Evolutionary conservation across 1,284 basidiomycete species (phyloP).

Genomic region (Rhodotorula sp.): DNA sequence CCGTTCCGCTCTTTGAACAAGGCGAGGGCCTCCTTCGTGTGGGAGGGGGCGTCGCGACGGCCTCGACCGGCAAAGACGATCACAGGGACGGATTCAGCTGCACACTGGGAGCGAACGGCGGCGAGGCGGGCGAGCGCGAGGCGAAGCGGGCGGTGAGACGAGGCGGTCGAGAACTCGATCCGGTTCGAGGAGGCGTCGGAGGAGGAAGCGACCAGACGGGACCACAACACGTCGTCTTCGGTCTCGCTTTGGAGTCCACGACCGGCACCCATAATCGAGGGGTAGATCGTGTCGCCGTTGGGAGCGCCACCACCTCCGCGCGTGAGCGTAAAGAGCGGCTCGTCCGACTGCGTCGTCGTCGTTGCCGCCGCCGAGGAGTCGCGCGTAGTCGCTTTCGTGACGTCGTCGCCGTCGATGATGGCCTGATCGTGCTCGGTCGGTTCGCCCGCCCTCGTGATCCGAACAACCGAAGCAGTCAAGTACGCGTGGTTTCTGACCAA

Average conservation of each 20-base stretch:
- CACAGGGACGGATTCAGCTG: slow-evolving; percentile 48
- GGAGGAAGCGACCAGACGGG: slow-evolving; percentile 30
- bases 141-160: slow-evolving; percentile 26
- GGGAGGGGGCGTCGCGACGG: slow-evolving; percentile 62
- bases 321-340: neutral
- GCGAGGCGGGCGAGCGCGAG: slow-evolving; percentile 57
- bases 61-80: slow-evolving; percentile 69
- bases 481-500: slow-evolving; percentile 62
- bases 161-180: slow-evolving; percentile 9
- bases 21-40: slow-evolving; percentile 62
- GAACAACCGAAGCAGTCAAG: slow-evolving; percentile 68
- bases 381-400: neutral
- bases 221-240: slow-evolving; percentile 62
- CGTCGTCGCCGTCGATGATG: slow-evolving; percentile 44
- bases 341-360: neutral
- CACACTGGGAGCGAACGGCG: slow-evolving; percentile 44
- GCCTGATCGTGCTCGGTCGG: slow-evolving; percentile 36
- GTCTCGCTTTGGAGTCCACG: slow-evolving; percentile 52
- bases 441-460: slow-evolving; percentile 52
- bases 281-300: slow-evolving; percentile 55
- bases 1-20: slow-evolving; percentile 59
- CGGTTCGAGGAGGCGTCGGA: slow-evolving; percentile 28
- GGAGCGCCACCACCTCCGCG: slow-evolving; percentile 17
- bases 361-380: slow-evolving; percentile 30
- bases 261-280: slow-evolving; percentile 50